Percentiles rank a stretch among this genome's conserved stretches.
Conservation (phyloP, 2,329 filamentous ascomycete species). For the Colletotrichum sublineola region DNA sequence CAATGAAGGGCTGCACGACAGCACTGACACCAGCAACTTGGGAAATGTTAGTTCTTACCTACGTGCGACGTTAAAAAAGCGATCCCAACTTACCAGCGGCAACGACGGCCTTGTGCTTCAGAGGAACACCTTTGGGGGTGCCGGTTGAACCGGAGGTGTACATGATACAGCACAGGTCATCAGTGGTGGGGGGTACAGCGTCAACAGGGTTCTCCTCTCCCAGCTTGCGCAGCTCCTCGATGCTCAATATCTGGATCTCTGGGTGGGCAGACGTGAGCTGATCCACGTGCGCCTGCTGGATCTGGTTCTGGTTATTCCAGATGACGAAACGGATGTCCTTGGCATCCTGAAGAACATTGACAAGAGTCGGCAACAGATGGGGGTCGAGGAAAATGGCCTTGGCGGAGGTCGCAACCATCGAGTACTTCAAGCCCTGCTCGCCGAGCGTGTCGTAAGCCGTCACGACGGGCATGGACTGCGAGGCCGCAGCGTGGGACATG, state of each 20-base stretch:
- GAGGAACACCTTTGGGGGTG: conserved; percentile 83
- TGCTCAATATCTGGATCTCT: conserved; percentile 62
- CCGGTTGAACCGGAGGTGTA: conserved; percentile 86
- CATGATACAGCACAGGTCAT: conserved; percentile 82
- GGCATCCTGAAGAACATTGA: conserved; percentile 66
- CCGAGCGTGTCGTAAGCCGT: conserved; percentile 88
- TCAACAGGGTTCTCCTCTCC: conserved; percentile 75
- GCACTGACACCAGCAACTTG: conserved; percentile 81
- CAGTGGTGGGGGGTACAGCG: conserved; percentile 75
- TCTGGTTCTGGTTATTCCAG: conserved; percentile 67
- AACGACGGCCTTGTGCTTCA: conserved; percentile 81
- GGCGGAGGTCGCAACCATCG: conserved; percentile 78
- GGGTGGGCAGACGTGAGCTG: conserved; percentile 59
- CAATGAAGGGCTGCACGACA: conserved; percentile 82
- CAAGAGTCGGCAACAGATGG: conserved; percentile 71
- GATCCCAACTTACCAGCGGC: conserved; percentile 72
- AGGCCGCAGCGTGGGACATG: conserved; percentile 67
- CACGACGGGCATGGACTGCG: conserved; percentile 85
- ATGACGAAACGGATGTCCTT: conserved; percentile 64
- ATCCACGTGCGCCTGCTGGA: conserved; percentile 64
- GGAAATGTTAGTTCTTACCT: conserved; percentile 8
- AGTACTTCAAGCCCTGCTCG: conserved; percentile 81
- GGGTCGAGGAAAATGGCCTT: conserved; percentile 70
- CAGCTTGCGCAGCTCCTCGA: conserved; percentile 64
- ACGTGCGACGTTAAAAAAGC: conserved; percentile 5